Conservation (phyloP, 2,329 filamentous ascomycete genomes). For the Botrytis fabae region DNA sequence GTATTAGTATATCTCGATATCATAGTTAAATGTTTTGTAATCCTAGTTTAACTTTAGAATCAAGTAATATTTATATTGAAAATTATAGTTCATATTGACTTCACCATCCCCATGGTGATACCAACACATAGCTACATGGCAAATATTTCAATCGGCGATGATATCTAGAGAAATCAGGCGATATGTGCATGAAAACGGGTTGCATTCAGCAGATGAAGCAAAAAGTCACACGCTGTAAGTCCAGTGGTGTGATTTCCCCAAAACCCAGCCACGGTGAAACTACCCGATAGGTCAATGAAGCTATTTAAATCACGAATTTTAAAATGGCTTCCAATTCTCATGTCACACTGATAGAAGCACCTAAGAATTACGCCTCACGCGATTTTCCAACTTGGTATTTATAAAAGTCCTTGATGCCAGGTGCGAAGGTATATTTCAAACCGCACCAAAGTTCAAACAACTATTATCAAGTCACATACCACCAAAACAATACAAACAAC, state of each 20-base stretch:
- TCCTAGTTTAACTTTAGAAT: too few species aligned
- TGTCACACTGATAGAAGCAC: not conserved
- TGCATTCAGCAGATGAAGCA: not conserved
- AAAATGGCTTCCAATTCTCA: not conserved
- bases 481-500: not conserved
- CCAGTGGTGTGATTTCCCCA: constrained; percentile 6
- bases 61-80: too few species aligned
- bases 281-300: constrained; percentile 3
- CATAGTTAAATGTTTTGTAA: too few species aligned
- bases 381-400: not conserved
- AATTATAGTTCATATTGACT: too few species aligned
- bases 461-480: not conserved
- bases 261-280: not conserved
- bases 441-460: too few species aligned
- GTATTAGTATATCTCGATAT: too few species aligned
- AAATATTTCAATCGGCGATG: not conserved
- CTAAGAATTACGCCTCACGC: not conserved
- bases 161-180: not conserved
- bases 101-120: too few species aligned
- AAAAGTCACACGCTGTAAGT: not conserved
- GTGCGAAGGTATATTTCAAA: not conserved
- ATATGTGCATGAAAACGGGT: not conserved
- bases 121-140: too few species aligned
- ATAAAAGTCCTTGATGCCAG: not conserved
- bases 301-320: not conserved